Evolutionary conservation across 352 stramenopile species (phyloP), one percentile per base, ranked within the genome.

Genomic region (Phytophthora uliginosa): DNA sequence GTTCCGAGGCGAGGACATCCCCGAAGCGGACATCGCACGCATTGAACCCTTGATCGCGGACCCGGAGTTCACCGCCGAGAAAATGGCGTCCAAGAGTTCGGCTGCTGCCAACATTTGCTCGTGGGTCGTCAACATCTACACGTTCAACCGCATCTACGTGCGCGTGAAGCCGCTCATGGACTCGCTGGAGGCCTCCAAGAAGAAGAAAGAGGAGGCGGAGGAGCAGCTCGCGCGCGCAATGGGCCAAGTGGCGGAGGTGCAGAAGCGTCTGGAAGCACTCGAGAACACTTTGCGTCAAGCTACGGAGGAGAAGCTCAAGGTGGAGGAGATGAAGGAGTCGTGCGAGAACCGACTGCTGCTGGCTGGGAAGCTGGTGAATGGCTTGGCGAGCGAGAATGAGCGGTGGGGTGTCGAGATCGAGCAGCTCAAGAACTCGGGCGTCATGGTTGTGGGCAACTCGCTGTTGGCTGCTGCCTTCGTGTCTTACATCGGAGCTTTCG

Each of bases 151-250:
- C 34, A 99, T 99, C 70, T 99, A 99, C 83, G 97, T 99, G 45
- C 99, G 98, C 69, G 98, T 99, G 6, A 99, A 99, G 77, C 98
- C 98, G 50, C 88, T 99, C 0, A 99, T 99, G 97, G 97, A 99
- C 71, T 97, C 93, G 42, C 86, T 99, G 5, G 96, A 99, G 70
- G 92, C 87, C 22, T 98, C 98, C 12, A 95, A 91, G 66, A 97
- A 97, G 73, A 98, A 96, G 70, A 97, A 97, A 77, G 90, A 94
- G 50, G 92, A 98, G 51, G 96, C 96, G 0, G 94, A 99, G 54
- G 94, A 97, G 47, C 95, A 96, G 62, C 85, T 99, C 4, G 93
- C 90, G 17, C 80, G 82, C 8, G 97, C 98, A 1, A 97, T 98
- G 79, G 90, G 84, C 7, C 93, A 98, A 73, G 97, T 99, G 33